Evolutionary conservation across 2,329 filamentous ascomycete species (phyloP).

Genomic region (Aureobasidium sp.): DNA sequence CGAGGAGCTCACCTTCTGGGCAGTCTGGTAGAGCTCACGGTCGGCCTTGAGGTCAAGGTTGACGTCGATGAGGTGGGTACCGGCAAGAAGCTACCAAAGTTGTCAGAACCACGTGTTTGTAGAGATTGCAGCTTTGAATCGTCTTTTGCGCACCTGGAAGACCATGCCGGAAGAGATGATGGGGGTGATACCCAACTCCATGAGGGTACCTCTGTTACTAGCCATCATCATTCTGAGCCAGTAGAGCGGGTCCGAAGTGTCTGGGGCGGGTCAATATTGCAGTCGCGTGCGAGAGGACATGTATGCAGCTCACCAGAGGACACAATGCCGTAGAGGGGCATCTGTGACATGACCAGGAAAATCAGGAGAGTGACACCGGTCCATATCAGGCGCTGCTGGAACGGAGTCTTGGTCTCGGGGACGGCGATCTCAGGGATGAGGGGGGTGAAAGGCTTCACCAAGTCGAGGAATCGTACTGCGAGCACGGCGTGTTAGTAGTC

Average conservation of each 20-base stretch:
- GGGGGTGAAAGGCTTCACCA: conserved; percentile 99
- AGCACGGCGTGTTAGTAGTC: conserved; percentile 20
- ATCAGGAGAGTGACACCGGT: conserved; percentile 69
- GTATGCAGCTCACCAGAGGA: conserved; percentile 52
- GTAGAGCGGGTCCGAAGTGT: conserved; percentile 94
- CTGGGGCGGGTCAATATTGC: conserved; percentile 21
- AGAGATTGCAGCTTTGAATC: not conserved
- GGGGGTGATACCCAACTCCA: conserved; percentile 59
- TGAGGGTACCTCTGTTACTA: conserved; percentile 60
- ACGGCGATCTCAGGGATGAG: conserved; percentile 98
- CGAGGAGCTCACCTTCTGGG: conserved; percentile 58
- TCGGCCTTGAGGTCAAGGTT: conserved; percentile 99
- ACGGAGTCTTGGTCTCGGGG: conserved; percentile 95
- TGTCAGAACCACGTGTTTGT: conserved; percentile 8
- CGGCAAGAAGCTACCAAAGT: conserved; percentile 65
- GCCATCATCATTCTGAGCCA: conserved; percentile 99
- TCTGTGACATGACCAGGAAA: conserved; percentile 99
- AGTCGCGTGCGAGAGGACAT: not conserved
- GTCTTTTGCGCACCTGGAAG: conserved; percentile 57
- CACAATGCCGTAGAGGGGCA: conserved; percentile 96
- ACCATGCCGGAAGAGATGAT: conserved; percentile 99
- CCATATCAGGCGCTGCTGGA: conserved; percentile 69
- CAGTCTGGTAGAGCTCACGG: conserved; percentile 98
- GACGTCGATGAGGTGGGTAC: conserved; percentile 99
- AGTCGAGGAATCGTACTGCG: conserved; percentile 94